Conservation (phyloP, 768 basidiomycete species). For the Boletus pseudo-olivaceus region DNA sequence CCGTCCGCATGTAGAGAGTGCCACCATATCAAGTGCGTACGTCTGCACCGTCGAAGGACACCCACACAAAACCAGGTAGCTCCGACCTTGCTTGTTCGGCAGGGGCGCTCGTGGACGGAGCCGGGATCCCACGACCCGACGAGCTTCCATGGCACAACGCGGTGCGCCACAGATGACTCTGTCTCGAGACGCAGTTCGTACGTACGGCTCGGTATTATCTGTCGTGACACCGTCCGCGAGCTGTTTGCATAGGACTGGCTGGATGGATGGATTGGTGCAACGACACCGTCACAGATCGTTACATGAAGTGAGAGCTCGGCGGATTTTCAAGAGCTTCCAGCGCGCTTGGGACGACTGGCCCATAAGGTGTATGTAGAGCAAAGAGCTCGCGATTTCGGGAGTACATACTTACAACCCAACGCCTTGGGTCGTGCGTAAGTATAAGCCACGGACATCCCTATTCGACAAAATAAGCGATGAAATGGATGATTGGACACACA, state of each 20-base stretch:
- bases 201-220: not conserved
- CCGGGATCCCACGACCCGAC: not conserved
- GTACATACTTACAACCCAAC: not conserved
- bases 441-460: not conserved
- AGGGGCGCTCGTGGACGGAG: too few species aligned
- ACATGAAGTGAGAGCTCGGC: not conserved
- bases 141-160: not conserved
- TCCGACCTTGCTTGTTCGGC: not conserved
- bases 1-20: not conserved
- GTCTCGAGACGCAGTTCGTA: not conserved
- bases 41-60: not conserved
- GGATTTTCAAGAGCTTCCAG: not conserved
- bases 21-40: not conserved
- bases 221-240: not conserved
- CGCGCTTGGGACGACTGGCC: not conserved
- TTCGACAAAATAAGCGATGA: not conserved
- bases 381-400: not conserved
- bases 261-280: not conserved
- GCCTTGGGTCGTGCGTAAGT: not conserved
- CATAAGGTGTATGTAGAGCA: not conserved
- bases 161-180: not conserved
- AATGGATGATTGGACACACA: too few species aligned
- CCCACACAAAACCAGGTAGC: not conserved
- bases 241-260: not conserved
- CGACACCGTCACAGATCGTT: not conserved